A percentile compares a stretch with the other conserved stretches of the same genome.
Conservation (phyloP, 2,329 filamentous ascomycete species). For the Ophiostoma sp. region DNA sequence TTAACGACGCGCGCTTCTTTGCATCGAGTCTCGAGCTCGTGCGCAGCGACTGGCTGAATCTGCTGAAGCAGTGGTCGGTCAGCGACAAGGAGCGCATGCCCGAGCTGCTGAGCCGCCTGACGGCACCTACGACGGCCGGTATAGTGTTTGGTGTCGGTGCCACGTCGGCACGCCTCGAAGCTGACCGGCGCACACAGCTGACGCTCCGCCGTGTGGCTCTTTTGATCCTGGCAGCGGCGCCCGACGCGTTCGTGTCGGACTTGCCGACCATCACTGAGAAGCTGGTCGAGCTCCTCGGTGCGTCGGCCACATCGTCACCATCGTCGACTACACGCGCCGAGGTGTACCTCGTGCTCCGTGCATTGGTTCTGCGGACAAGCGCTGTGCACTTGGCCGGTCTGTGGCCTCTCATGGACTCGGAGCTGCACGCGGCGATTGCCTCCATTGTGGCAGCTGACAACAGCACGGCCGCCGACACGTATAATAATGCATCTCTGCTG, state of each 20-base stretch:
- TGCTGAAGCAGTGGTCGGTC: slow-evolving; percentile 80
- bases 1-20: slow-evolving; percentile 88
- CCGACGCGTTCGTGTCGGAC: slow-evolving; percentile 79
- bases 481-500: slow-evolving; percentile 73
- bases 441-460: slow-evolving; percentile 70
- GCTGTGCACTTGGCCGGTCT: slow-evolving; percentile 77
- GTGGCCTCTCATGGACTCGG: slow-evolving; percentile 87
- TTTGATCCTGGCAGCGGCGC: slow-evolving; percentile 72
- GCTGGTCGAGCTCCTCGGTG: slow-evolving; percentile 79
- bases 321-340: slow-evolving; percentile 88
- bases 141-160: slow-evolving; percentile 99
- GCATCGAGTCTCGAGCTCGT: slow-evolving; percentile 66
- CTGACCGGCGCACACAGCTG: slow-evolving; percentile 88
- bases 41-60: slow-evolving; percentile 69
- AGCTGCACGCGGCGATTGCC: slow-evolving; percentile 77
- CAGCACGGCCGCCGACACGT: slow-evolving; percentile 66
- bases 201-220: slow-evolving; percentile 81
- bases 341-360: slow-evolving; percentile 82
- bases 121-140: slow-evolving; percentile 86
- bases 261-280: slow-evolving; percentile 75
- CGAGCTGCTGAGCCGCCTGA: slow-evolving; percentile 76
- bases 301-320: slow-evolving; percentile 84
- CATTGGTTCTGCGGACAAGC: slow-evolving; percentile 76
- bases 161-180: slow-evolving; percentile 88
- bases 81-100: slow-evolving; percentile 85